Conservation (phyloP, 2,329 filamentous ascomycete genomes). For the Ophiostoma ips region DNA sequence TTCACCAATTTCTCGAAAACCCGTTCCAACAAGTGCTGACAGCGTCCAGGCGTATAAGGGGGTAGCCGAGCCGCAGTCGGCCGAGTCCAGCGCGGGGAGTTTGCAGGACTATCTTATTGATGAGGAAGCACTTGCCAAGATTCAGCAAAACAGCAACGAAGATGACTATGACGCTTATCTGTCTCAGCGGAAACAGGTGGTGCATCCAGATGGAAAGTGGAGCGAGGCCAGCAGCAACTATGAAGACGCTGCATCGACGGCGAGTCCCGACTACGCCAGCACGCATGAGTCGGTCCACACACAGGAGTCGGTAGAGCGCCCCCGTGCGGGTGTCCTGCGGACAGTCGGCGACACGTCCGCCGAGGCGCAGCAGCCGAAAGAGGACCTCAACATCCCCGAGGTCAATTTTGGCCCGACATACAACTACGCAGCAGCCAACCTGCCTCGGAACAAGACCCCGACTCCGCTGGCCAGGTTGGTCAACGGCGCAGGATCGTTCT, state of each 20-base stretch:
- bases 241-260: constrained; percentile 51
- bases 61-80: constrained; percentile 12
- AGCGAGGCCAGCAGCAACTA: constrained; percentile 33
- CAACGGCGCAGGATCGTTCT: background rate
- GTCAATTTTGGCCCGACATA: constrained; percentile 81
- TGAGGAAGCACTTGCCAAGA: constrained; percentile 11
- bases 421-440: constrained; percentile 37
- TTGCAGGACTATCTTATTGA: constrained; percentile 14
- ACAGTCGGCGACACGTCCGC: constrained; percentile 48
- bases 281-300: constrained; percentile 41
- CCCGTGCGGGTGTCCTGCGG: constrained; percentile 66
- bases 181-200: constrained; percentile 7
- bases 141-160: constrained; percentile 7
- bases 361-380: background rate
- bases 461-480: constrained; percentile 8
- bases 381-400: constrained; percentile 47
- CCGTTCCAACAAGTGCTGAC: constrained; percentile 18
- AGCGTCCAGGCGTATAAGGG: constrained; percentile 14
- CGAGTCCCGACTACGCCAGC: constrained; percentile 68
- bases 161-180: background rate
- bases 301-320: constrained; percentile 44
- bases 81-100: constrained; percentile 12
- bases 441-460: constrained; percentile 21
- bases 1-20: constrained; percentile 19
- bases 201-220: constrained; percentile 24